These are phyloP conservation scores for Trebouxia gelatinosa DNA, from an alignment of 163 green algal species.

Conservation along the genomic window DNA sequence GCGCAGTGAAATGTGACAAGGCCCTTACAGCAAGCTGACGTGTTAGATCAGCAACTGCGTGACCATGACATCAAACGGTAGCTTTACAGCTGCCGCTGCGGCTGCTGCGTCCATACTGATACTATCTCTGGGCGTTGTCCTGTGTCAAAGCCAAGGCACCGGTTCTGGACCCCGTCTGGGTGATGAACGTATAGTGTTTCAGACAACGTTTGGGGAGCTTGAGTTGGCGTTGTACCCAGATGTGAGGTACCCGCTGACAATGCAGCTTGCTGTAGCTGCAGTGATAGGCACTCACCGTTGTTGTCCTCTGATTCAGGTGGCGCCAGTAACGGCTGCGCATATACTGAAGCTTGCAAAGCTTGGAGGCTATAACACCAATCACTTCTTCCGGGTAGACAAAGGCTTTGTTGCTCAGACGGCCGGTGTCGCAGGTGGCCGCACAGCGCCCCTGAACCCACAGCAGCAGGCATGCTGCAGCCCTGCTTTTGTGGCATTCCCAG, in stretches of 20 bases:
- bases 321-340: constrained; percentile 73
- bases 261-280: neutral
- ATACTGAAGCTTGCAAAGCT: constrained; percentile 74
- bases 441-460: constrained; percentile 54
- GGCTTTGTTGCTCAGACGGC: constrained; percentile 91
- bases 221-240: constrained; percentile 51
- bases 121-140: too few relatives aligned
- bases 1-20: too few relatives aligned
- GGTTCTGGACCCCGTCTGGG: constrained; percentile 5
- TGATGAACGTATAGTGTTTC: constrained; percentile 51
- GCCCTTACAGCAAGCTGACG: too few relatives aligned
- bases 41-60: too few relatives aligned
- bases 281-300: neutral
- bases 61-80: too few relatives aligned
- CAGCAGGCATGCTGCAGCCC: constrained; percentile 47
- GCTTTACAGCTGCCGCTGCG: too few relatives aligned
- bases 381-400: constrained; percentile 91
- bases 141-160: too few relatives aligned
- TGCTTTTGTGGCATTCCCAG: too few relatives aligned
- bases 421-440: constrained; percentile 67
- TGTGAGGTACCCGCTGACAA: neutral
- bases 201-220: constrained; percentile 66
- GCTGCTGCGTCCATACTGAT: too few relatives aligned
- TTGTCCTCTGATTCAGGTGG: constrained; percentile 63
- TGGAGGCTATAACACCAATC: constrained; percentile 71